These are phyloP conservation scores for Podospora pseudoanserina DNA, from an alignment of 495 filamentous ascomycete species.

Conservation along the genomic window DNA sequence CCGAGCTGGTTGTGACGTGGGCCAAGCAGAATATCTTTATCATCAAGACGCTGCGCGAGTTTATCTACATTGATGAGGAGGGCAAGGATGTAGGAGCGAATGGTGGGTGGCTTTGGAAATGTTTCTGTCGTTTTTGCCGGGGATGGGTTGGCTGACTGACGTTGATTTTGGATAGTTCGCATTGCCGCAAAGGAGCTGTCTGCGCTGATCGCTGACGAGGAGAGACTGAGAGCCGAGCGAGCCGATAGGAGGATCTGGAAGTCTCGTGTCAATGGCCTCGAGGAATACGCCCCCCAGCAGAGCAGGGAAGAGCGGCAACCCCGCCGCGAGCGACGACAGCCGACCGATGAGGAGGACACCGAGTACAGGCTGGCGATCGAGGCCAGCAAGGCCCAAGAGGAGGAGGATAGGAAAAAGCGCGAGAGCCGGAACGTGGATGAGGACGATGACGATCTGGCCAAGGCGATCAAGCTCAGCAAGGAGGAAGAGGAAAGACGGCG, in stretches of 20 bases:
- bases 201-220: constrained; percentile 90
- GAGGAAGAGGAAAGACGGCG: constrained; percentile 86
- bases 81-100: constrained; percentile 92
- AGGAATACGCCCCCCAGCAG: constrained; percentile 63
- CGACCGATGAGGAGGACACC: constrained; percentile 79
- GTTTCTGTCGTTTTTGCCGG: background rate
- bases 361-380: constrained; percentile 93
- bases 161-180: constrained; percentile 58
- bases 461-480: constrained; percentile 93
- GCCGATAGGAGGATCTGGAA: constrained; percentile 95
- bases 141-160: constrained; percentile 11
- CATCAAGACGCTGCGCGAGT: constrained; percentile 97
- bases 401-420: constrained; percentile 78
- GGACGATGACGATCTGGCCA: constrained; percentile 78
- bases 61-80: constrained; percentile 93
- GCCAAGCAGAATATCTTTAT: constrained; percentile 96
- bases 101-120: constrained; percentile 51
- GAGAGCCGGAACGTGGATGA: constrained; percentile 64
- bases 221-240: constrained; percentile 85
- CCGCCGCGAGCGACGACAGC: constrained; percentile 44
- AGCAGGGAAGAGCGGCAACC: constrained; percentile 37
- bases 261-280: constrained; percentile 86
- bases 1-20: constrained; percentile 95
- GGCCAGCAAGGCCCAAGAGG: constrained; percentile 92
- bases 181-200: constrained; percentile 96